Evolutionary conservation across 2,329 filamentous ascomycete genomes (phyloP).

Genomic region (Mycocentrospora acerina): DNA sequence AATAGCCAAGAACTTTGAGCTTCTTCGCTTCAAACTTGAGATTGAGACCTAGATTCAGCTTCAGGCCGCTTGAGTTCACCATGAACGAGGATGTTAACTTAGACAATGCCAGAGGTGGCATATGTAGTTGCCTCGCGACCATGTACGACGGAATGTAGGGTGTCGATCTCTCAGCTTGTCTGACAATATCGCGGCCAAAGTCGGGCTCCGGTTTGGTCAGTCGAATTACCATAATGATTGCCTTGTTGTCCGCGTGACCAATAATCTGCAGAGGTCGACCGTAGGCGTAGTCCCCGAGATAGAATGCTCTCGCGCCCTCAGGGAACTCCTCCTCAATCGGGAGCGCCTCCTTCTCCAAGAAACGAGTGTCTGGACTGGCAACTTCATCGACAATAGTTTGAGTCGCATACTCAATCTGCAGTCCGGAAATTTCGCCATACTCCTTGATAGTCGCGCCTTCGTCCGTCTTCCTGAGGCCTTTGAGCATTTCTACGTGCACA

Average conservation of each 20-base stretch:
- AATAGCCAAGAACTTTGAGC: slow-evolving; percentile 93
- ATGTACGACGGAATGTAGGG: slow-evolving; percentile 84
- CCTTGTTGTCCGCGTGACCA: slow-evolving; percentile 71
- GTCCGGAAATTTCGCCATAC: slow-evolving; percentile 80
- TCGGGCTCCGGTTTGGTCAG: slow-evolving; percentile 74
- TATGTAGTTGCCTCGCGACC: slow-evolving; percentile 77
- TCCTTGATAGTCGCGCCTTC: slow-evolving; percentile 91
- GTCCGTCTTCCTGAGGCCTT: slow-evolving; percentile 85
- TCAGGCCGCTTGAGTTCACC: slow-evolving; percentile 76
- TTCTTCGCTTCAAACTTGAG: slow-evolving; percentile 96
- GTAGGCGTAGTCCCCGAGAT: slow-evolving; percentile 90
- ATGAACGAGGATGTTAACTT: slow-evolving; percentile 96
- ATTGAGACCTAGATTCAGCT: slow-evolving; percentile 89
- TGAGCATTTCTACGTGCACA: slow-evolving; percentile 90
- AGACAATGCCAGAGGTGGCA: slow-evolving; percentile 86
- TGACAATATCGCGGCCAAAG: slow-evolving; percentile 75
- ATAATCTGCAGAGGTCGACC: slow-evolving; percentile 84
- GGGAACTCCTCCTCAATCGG: slow-evolving; percentile 93
- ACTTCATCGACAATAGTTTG: slow-evolving; percentile 90
- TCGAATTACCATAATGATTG: slow-evolving; percentile 75
- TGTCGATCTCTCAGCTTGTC: slow-evolving; percentile 66
- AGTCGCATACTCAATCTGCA: slow-evolving; percentile 87
- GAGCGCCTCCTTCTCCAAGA: slow-evolving; percentile 84
- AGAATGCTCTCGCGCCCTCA: slow-evolving; percentile 79
- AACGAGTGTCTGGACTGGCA: slow-evolving; percentile 85